Percentiles rank a stretch among this genome's conserved stretches.
Evolutionary conservation across 2,329 filamentous ascomycete genomes (phyloP).

Genomic region (Cyclaneusma minus): DNA sequence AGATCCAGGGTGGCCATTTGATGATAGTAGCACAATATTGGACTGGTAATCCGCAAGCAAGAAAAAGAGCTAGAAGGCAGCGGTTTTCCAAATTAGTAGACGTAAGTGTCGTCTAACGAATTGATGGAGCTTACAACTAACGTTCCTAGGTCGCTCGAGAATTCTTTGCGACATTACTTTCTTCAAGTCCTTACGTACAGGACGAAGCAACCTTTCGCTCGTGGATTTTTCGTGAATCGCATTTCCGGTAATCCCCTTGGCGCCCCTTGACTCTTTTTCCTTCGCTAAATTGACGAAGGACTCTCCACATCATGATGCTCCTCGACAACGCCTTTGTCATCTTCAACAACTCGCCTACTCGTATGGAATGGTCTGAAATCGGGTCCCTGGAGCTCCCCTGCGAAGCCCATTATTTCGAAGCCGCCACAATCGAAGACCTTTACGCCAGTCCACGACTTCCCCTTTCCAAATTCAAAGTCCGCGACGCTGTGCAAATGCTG

Average conservation of each 20-base stretch:
- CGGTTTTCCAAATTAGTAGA: constrained; percentile 14
- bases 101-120: constrained; percentile 8
- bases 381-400: constrained; percentile 13
- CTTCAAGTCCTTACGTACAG: not conserved
- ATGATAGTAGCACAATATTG: constrained; percentile 17
- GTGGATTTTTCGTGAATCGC: constrained; percentile 2
- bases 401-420: constrained; percentile 13
- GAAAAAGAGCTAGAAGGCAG: constrained; percentile 14
- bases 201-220: constrained; percentile 2
- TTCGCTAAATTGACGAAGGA: constrained; percentile 5
- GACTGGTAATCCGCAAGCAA: constrained; percentile 14
- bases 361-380: constrained; percentile 17
- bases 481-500: constrained; percentile 14
- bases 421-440: constrained; percentile 13
- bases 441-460: constrained; percentile 7
- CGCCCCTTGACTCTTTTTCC: no score
- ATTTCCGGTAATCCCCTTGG: no score
- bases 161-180: not conserved
- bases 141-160: constrained; percentile 13
- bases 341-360: constrained; percentile 16
- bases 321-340: constrained; percentile 17
- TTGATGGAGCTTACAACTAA: constrained; percentile 3
- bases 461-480: constrained; percentile 12
- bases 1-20: constrained; percentile 18
- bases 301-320: constrained; percentile 13